A percentile compares a stretch with the other conserved stretches of the same genome.
phyloP scores from a whole-genome alignment of 495 filamentous ascomycete species.

The Pyrenula massariospora region DNA sequence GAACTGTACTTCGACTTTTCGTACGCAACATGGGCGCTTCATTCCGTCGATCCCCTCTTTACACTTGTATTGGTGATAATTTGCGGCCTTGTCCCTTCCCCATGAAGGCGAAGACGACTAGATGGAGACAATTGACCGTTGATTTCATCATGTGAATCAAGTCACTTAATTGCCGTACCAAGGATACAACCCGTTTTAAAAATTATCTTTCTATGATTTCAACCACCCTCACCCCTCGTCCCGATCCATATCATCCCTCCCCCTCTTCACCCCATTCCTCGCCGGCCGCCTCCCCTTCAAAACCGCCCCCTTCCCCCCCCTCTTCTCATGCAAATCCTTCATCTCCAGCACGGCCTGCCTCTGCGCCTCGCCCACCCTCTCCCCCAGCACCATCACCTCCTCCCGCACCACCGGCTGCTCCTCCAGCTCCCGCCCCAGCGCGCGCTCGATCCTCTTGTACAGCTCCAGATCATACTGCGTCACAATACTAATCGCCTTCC shows the following conservation, averaged over 20 bases:
- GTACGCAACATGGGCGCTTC: no score
- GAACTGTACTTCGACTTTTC: no score
- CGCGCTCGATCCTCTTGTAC: conserved; percentile 71
- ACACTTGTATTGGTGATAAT: no score
- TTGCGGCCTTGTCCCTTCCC: no score
- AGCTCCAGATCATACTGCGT: conserved; percentile 92
- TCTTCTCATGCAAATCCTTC: conserved; percentile 71
- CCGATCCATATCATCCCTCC: conserved; percentile 70
- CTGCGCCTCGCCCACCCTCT: conserved; percentile 75
- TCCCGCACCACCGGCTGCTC: conserved; percentile 63
- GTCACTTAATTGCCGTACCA: no score
- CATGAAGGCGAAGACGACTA: no score
- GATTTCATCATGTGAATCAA: no score
- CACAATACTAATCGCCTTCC: conserved; percentile 61
- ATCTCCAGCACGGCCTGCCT: conserved; percentile 68
- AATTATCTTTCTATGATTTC: no score
- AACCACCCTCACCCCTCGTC: conserved; percentile 39
- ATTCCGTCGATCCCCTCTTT: no score
- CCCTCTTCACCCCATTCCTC: conserved; percentile 36
- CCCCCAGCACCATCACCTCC: conserved; percentile 75
- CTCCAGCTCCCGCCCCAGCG: conserved; percentile 61
- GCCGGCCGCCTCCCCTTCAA: conserved; percentile 38
- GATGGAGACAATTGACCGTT: no score
- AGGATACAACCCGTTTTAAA: no score
- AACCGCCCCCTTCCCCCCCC: conserved; percentile 50